Conservation (phyloP, 768 basidiomycete species). For the Rhizopogon sp. region DNA sequence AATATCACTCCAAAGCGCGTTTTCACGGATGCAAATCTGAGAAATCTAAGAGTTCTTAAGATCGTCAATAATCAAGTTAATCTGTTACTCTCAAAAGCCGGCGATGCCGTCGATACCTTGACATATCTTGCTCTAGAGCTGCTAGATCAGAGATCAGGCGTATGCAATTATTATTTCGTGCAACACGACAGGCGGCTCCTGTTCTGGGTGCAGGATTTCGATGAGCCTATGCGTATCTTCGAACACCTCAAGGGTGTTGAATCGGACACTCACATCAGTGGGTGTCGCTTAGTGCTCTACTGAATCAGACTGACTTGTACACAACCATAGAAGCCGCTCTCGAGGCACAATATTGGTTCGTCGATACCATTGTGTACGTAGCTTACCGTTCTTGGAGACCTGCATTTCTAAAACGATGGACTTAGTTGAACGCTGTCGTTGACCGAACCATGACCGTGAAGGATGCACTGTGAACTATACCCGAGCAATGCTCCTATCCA, state of each 20-base stretch:
- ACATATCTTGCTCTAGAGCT: conserved; percentile 2
- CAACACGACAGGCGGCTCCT: conserved; percentile 35
- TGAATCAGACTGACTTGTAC: neutral
- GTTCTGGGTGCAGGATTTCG: conserved; percentile 42
- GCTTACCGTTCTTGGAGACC: too few species aligned
- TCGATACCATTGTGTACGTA: neutral
- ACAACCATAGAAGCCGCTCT: conserved; percentile 14
- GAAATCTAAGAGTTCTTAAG: neutral
- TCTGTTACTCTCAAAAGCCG: neutral
- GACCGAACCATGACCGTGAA: neutral
- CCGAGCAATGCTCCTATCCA: neutral
- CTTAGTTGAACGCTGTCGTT: neutral
- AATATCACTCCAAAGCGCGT: neutral
- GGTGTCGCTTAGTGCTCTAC: neutral
- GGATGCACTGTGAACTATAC: conserved; percentile 4
- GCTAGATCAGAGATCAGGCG: neutral
- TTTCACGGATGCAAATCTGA: conserved; percentile 2
- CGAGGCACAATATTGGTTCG: conserved; percentile 22
- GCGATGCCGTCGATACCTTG: neutral
- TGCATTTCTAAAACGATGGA: neutral
- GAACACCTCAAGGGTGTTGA: conserved; percentile 33
- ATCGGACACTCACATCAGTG: conserved; percentile 5
- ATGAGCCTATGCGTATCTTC: conserved; percentile 25
- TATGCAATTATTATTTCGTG: conserved; percentile 38
- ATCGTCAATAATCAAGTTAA: neutral